A percentile compares a stretch with the other conserved stretches of the same genome.
These are phyloP conservation scores for Nemania sp. DNA, from an alignment of 2,329 filamentous ascomycete species.

Conservation along the genomic window DNA sequence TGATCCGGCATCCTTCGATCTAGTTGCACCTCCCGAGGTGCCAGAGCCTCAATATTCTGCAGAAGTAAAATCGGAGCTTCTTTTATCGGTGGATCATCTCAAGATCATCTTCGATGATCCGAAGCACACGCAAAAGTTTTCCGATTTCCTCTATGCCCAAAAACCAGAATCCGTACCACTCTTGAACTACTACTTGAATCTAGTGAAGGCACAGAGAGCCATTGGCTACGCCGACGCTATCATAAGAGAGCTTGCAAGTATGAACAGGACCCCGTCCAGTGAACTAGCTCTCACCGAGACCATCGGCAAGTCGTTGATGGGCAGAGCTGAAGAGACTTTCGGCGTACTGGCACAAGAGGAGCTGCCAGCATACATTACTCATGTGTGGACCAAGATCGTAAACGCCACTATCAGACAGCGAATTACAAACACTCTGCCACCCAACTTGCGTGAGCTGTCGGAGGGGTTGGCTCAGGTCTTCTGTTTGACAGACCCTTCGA, in stretches of 20 bases:
- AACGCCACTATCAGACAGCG: slow-evolving; percentile 68
- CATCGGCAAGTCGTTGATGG: slow-evolving; percentile 60
- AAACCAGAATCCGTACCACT: slow-evolving; percentile 66
- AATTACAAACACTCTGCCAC: slow-evolving; percentile 68
- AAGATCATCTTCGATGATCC: slow-evolving; percentile 67
- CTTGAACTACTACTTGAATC: slow-evolving; percentile 72
- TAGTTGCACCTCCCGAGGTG: slow-evolving; percentile 48
- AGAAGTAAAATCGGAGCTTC: slow-evolving; percentile 64
- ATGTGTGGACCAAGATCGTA: slow-evolving; percentile 70
- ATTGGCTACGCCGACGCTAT: slow-evolving; percentile 73
- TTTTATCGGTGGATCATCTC: slow-evolving; percentile 70
- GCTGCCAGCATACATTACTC: slow-evolving; percentile 71
- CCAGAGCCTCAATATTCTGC: slow-evolving; percentile 53
- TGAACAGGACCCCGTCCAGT: slow-evolving; percentile 60
- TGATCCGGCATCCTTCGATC: slow-evolving; percentile 45
- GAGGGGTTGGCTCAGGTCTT: slow-evolving; percentile 78
- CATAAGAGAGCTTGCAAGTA: slow-evolving; percentile 60
- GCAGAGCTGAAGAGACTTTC: slow-evolving; percentile 67
- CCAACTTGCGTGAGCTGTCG: slow-evolving; percentile 67
- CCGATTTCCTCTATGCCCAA: slow-evolving; percentile 63
- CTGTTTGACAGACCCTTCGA: slow-evolving; percentile 73
- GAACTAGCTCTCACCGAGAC: slow-evolving; percentile 54
- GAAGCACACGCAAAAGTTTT: slow-evolving; percentile 65
- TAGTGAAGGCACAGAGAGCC: slow-evolving; percentile 70
- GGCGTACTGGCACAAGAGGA: slow-evolving; percentile 67